Percentiles rank a stretch among this genome's conserved stretches.
Conservation (phyloP, 2,329 filamentous ascomycete species). For the Ramularia endophylla region DNA sequence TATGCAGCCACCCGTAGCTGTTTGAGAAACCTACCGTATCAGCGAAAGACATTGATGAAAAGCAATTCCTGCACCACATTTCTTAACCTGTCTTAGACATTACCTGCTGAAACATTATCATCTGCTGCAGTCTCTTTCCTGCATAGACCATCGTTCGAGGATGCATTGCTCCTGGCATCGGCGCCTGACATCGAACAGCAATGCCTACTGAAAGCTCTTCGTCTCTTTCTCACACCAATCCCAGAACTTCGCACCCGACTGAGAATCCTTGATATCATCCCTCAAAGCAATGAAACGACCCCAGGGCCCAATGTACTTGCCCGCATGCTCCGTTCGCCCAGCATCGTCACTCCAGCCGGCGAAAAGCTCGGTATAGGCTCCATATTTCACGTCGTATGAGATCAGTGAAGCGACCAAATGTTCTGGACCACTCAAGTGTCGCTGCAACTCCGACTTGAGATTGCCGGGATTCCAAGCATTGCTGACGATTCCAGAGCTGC, state of each 20-base stretch:
- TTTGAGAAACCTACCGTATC: no score
- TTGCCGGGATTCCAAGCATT: constrained; percentile 30
- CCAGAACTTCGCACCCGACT: constrained; percentile 33
- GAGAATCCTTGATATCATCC: constrained; percentile 25
- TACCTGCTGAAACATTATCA: no score
- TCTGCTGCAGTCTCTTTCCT: no score
- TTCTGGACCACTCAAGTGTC: constrained; percentile 18
- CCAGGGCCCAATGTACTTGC: constrained; percentile 31
- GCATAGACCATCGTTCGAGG: no score
- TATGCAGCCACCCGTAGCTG: no score
- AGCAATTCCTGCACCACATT: no score
- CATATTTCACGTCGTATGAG: constrained; percentile 21
- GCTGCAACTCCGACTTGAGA: constrained; percentile 25
- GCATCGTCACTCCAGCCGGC: constrained; percentile 25
- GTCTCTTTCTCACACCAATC: constrained; percentile 37
- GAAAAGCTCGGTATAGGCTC: constrained; percentile 31
- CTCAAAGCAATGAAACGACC: constrained; percentile 27
- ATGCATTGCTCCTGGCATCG: no score
- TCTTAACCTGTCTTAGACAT: no score
- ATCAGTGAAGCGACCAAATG: constrained; percentile 8
- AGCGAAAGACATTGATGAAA: no score
- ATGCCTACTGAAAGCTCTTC: no score
- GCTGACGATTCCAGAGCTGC: constrained; percentile 19
- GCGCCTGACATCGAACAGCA: no score
- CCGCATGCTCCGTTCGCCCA: constrained; percentile 21